Evolutionary conservation across 331 rosid genomes (phyloP).

Genomic region (Acacia concinna): DNA sequence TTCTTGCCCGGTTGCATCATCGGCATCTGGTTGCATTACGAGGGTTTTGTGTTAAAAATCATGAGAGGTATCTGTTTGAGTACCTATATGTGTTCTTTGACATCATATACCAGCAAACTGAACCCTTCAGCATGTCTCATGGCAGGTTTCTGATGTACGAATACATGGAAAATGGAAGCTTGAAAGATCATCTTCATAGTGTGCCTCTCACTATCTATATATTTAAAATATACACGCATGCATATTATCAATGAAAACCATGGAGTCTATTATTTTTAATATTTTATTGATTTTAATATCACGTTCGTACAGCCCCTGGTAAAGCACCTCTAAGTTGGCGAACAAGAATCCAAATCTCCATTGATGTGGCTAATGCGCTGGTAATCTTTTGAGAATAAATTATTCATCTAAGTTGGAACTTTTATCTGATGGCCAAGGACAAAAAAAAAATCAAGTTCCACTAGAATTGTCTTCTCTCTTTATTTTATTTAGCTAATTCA

Average conservation of each 20-base stretch:
- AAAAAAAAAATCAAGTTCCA: conserved; percentile 1
- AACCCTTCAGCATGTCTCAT: conserved; percentile 37
- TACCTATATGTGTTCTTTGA: conserved; percentile 27
- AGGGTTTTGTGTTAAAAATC: conserved; percentile 80
- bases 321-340: conserved; percentile 86
- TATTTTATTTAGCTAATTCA: not conserved
- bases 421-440: not conserved
- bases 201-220: conserved; percentile 48
- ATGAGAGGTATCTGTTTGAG: conserved; percentile 62
- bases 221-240: conserved; percentile 15
- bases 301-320: conserved; percentile 62
- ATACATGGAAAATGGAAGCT: conserved; percentile 97
- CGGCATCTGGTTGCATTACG: conserved; percentile 91
- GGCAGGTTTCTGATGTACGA: conserved; percentile 94
- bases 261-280: conserved; percentile 19
- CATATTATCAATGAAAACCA: not conserved
- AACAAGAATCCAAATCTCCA: conserved; percentile 82
- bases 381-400: conserved; percentile 45
- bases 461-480: conserved; percentile 6
- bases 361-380: conserved; percentile 96
- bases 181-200: conserved; percentile 98
- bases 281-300: conserved; percentile 24
- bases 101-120: conserved; percentile 24
- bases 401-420: conserved; percentile 3
- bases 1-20: conserved; percentile 94